Conservation (phyloP, 192 early-diverging fungal species). For the Coemansia reversa region DNA sequence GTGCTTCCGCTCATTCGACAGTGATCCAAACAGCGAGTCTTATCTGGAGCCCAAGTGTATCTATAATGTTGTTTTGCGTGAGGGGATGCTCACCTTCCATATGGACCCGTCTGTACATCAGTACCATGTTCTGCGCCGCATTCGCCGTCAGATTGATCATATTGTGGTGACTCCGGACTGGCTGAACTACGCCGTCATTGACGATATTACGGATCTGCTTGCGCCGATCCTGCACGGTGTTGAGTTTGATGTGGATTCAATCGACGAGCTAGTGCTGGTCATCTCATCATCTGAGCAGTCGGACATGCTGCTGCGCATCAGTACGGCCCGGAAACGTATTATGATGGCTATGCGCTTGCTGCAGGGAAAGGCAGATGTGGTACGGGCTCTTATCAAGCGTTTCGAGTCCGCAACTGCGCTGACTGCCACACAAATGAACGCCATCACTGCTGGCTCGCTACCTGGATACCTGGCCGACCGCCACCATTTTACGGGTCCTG, state of each 20-base stretch:
- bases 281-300: conserved; percentile 86
- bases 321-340: conserved; percentile 69
- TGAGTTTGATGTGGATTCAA: conserved; percentile 92
- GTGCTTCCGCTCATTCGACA: conserved; percentile 77
- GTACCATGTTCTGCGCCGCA: conserved; percentile 79
- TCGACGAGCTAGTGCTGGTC: conserved; percentile 93
- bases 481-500: not conserved
- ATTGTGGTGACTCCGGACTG: conserved; percentile 90
- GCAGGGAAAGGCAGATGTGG: conserved; percentile 71
- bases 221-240: conserved; percentile 81
- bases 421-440: conserved; percentile 40
- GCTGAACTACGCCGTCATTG: conserved; percentile 94
- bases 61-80: conserved; percentile 66
- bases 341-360: conserved; percentile 69
- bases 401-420: conserved; percentile 53
- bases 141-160: conserved; percentile 82
- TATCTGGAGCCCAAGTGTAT: conserved; percentile 69
- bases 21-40: conserved; percentile 59
- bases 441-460: conserved; percentile 10
- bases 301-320: conserved; percentile 76
- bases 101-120: conserved; percentile 74
- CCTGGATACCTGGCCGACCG: conserved; percentile 2
- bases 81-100: conserved; percentile 84
- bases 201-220: conserved; percentile 93
- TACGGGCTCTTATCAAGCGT: conserved; percentile 73